A percentile compares a stretch with the other conserved stretches of the same genome.
Conservation (phyloP, 208 protist species). For the Wallacemonas rigidus region DNA sequence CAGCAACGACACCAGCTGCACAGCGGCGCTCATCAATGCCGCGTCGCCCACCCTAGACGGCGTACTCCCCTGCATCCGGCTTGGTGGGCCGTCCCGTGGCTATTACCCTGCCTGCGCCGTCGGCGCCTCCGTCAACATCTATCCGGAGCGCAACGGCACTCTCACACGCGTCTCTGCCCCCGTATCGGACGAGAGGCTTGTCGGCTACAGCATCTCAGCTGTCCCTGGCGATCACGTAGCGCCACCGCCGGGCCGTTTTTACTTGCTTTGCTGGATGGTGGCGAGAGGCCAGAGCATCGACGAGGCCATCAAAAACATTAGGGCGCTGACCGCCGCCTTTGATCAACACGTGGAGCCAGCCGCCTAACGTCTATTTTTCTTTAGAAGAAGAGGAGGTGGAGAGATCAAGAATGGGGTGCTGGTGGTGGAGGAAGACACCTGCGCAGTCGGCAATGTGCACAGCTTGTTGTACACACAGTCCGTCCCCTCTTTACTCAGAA, state of each 20-base stretch:
- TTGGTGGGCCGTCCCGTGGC: slow-evolving; percentile 34
- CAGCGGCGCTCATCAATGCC: background rate
- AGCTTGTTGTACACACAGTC: too few relatives aligned
- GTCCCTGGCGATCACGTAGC: slow-evolving; percentile 43
- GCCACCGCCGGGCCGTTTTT: slow-evolving; percentile 54
- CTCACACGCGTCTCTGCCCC: slow-evolving; percentile 28
- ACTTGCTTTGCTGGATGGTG: slow-evolving; percentile 72
- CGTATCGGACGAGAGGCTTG: slow-evolving; percentile 24
- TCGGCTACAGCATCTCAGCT: slow-evolving; percentile 55
- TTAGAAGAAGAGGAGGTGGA: background rate
- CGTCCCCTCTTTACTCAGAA: slow-evolving; percentile 3
- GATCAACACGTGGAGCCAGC: slow-evolving; percentile 35
- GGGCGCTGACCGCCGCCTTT: slow-evolving; percentile 34
- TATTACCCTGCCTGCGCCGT: slow-evolving; percentile 37
- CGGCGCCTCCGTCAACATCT: slow-evolving; percentile 74
- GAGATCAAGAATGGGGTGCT: too few relatives aligned
- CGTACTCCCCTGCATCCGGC: background rate
- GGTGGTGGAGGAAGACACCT: too few relatives aligned
- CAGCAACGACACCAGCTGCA: too few relatives aligned
- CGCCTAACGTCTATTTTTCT: background rate
- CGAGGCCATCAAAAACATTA: slow-evolving; percentile 43
- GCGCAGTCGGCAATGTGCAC: too few relatives aligned
- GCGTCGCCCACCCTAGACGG: background rate
- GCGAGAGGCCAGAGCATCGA: slow-evolving; percentile 29
- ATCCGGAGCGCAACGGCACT: slow-evolving; percentile 37